Evolutionary conservation across 2,329 filamentous ascomycete genomes (phyloP), one percentile per base, ranked within the genome.

Genomic region (Calonectria pseudoreteaudii): DNA sequence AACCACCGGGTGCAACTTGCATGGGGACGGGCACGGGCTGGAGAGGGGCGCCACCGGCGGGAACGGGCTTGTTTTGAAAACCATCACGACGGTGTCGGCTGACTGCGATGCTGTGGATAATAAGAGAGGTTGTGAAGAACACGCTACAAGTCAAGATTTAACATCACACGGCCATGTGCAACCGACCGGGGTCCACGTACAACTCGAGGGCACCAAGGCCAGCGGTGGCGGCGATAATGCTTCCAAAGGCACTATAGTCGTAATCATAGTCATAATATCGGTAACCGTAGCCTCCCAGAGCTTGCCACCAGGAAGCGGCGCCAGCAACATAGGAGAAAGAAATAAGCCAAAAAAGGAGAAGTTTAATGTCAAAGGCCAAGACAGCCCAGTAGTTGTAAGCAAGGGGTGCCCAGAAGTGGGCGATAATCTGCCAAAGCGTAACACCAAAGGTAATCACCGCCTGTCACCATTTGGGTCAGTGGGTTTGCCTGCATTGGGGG

Each of bases 371-470:
- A 41, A 91, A 82, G 28, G 83, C 84, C 4, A 91, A 80, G 9
- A 89, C 84, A 28, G 87, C 87, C 86, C 88, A 90, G 81, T 88
- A 88, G 81, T 91, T 91, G 81, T 88, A 90, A 23, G 84, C 77
- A 3, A 80, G 80, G 20, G 85, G 83, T 0, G 82, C 79, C 28
- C 82, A 83, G 49, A 83, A 84, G 50, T 85, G 82, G 23, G 87
- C 85, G 20, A 87, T 81, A 13, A 90, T 79, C 64, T 86, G 82
- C 82, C 90, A 91, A 73, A 87, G 81, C 58, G 84, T 84, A 41
- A 85, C 81, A 71, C 88, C 82, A 18, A 91, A 62, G 7, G 87
- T 88, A 38, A 84, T 83, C 49, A 90, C 73, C 72, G 82, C 78
- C 86, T 88, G 18, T 44, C 23, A 62, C 31, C 31, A 18, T 38